Percentiles rank a stretch among this genome's conserved stretches.
These are phyloP conservation scores for Kurtzmaniella quercitrusa DNA, from an alignment of 1,139 yeast genomes.

Conservation along the genomic window DNA sequence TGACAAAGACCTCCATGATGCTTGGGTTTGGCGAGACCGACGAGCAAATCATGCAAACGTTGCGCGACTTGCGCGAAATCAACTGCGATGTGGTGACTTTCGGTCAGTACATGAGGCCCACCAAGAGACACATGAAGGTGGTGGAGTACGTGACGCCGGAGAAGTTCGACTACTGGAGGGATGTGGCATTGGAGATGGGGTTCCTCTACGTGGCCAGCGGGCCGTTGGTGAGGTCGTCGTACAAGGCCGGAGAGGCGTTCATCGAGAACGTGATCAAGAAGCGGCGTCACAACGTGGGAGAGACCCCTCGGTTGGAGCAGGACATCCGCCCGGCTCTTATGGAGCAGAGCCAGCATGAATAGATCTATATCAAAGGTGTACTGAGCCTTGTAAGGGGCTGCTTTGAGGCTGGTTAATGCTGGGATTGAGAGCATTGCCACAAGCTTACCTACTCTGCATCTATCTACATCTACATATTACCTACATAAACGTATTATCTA, in stretches of 20 bases:
- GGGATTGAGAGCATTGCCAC: no score
- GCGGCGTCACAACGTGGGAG: conserved; percentile 54
- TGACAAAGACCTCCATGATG: conserved; percentile 95
- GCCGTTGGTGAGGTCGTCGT: conserved; percentile 92
- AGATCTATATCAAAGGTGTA: no score
- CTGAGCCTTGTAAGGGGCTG: no score
- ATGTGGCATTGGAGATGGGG: conserved; percentile 83
- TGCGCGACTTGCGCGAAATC: conserved; percentile 68
- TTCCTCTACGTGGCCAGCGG: conserved; percentile 97
- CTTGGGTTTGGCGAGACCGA: conserved; percentile 96
- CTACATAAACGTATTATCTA: no score
- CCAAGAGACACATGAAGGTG: conserved; percentile 97
- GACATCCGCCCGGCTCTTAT: conserved; percentile 16
- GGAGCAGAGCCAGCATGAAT: no score
- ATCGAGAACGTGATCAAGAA: conserved; percentile 89
- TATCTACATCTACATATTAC: no score
- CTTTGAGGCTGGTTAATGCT: no score
- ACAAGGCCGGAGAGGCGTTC: conserved; percentile 97
- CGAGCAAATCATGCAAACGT: conserved; percentile 74
- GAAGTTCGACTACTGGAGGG: conserved; percentile 90
- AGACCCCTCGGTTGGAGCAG: conserved; percentile 32
- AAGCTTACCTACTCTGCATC: no score
- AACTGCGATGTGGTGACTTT: conserved; percentile 94
- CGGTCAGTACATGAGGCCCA: conserved; percentile 99
- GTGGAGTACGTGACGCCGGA: conserved; percentile 95